phyloP scores from a whole-genome alignment of 2,329 filamentous ascomycete genomes.

The Aureobasidium zeae region DNA sequence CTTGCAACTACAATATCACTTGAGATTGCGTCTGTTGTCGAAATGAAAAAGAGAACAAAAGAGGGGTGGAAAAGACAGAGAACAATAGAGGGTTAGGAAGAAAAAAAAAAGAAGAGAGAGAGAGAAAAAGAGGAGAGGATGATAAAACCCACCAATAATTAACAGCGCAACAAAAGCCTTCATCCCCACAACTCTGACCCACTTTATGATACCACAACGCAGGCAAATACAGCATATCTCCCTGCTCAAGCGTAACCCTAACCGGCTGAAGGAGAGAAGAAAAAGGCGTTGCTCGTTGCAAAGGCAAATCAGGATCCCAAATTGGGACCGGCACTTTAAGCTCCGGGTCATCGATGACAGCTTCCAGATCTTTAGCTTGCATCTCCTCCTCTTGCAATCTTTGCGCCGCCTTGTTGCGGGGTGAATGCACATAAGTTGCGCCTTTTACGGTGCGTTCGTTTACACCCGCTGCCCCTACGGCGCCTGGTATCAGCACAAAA shows the following conservation, averaged over 20 bases:
- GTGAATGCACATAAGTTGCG: conserved; percentile 50
- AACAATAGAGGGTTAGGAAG: not conserved
- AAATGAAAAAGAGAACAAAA: too few species aligned
- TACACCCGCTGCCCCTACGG: conserved; percentile 59
- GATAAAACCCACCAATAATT: conserved; percentile 69
- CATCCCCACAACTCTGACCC: conserved; percentile 56
- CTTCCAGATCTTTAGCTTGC: conserved; percentile 20
- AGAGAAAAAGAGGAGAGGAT: too few species aligned
- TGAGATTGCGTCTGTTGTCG: too few species aligned
- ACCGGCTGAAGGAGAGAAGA: conserved; percentile 53
- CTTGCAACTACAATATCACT: too few species aligned
- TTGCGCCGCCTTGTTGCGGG: conserved; percentile 17
- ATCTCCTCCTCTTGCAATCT: conserved; percentile 6
- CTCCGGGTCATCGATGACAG: conserved; percentile 28
- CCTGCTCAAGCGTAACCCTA: conserved; percentile 58
- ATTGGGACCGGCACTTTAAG: conserved; percentile 56
- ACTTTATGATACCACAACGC: conserved; percentile 84
- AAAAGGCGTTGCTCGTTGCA: conserved; percentile 44
- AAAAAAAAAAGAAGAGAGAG: not conserved
- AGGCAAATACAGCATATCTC: conserved; percentile 75
- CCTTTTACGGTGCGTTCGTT: conserved; percentile 51
- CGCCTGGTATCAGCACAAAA: conserved; percentile 66
- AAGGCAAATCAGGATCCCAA: conserved; percentile 62
- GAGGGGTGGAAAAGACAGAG: too few species aligned
- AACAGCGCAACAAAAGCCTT: conserved; percentile 66